Base-by-base conservation (phyloP, 805 yeast genomes). In the Candida silvicultrix region DNA sequence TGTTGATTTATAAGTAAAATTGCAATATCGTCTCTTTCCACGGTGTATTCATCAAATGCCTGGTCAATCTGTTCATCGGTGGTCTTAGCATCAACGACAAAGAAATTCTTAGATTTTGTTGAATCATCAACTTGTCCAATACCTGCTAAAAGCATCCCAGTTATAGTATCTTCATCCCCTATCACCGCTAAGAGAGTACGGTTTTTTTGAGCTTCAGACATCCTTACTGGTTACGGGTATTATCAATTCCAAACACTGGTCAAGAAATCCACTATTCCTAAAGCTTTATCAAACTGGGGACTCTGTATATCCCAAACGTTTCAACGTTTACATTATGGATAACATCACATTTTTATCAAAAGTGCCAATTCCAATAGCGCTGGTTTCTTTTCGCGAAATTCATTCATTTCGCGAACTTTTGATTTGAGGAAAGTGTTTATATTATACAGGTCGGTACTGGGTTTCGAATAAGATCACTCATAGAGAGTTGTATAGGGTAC, bases 121-220 rank as follows among this genome's bases (percentile, higher is more conserved):
- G 68, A 65, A 44, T 68, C 74, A 21, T 70, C 74, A 19, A 89
- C 82, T 60, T 92, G 95, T 22, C 99, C 99, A 48, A 88, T 81
- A 25, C 99, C 99, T 1, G 99, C 99, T 48, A 94, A 75, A 32
- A 94, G 73, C 74, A 94, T 78, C 3, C 99, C 99, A 2, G 99
- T 94, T 49, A 94, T 90, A 20, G 98, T 85, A 62, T 94, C 98
- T 69, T 94, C 99, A 61, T 94, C 99, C 16, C 97, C 99, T 60
- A 94, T 89, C 36, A 90, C 95, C 12, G 97, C 98, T 48, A 94
- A 73, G 55, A 90, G 74, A 36, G 85, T 77, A 59, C 99, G 83
- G 62, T 89, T 86, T 50, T 77, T 65, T 70, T 73, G 75, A 38
- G 57, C 60, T 37, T 65, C 67, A 10, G 63, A 45, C 63, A 58